These are phyloP conservation scores for Teratosphaeriaceae sp. DNA, from an alignment of 2,329 filamentous ascomycete species.

Conservation along the genomic window DNA sequence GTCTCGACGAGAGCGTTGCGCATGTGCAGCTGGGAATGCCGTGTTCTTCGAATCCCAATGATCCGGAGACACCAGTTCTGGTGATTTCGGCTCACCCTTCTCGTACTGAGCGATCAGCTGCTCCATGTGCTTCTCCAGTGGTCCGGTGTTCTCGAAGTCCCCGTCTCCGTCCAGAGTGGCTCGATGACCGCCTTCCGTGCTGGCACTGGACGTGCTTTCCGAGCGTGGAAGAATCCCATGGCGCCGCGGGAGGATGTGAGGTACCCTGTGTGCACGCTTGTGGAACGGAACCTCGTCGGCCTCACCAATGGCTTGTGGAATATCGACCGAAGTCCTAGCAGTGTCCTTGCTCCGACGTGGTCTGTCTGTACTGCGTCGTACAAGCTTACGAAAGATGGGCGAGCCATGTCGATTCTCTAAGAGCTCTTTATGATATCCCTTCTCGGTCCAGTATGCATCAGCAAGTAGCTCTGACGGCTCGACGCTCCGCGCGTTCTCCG, in stretches of 20 bases:
- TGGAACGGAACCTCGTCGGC: conserved; percentile 3
- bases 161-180: conserved; percentile 42
- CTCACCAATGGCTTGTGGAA: not conserved
- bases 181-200: conserved; percentile 34
- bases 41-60: conserved; percentile 28
- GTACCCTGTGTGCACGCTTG: conserved; percentile 5
- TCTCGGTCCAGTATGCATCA: conserved; percentile 85
- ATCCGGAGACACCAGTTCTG: conserved; percentile 36
- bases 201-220: conserved; percentile 20
- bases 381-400: not conserved
- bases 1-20: conserved; percentile 4
- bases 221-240: conserved; percentile 18
- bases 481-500: conserved; percentile 77
- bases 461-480: conserved; percentile 80
- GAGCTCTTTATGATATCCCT: conserved; percentile 68
- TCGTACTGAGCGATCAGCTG: conserved; percentile 38
- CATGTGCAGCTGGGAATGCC: conserved; percentile 12
- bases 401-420: conserved; percentile 71
- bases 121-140: conserved; percentile 40
- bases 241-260: conserved; percentile 4
- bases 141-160: conserved; percentile 38
- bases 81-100: conserved; percentile 30
- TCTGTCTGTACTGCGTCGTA: not conserved
- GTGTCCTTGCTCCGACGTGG: not conserved
- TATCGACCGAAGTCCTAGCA: not conserved